phyloP scores from a whole-genome alignment of 345 rosid species.

The Luvunga scandens region DNA sequence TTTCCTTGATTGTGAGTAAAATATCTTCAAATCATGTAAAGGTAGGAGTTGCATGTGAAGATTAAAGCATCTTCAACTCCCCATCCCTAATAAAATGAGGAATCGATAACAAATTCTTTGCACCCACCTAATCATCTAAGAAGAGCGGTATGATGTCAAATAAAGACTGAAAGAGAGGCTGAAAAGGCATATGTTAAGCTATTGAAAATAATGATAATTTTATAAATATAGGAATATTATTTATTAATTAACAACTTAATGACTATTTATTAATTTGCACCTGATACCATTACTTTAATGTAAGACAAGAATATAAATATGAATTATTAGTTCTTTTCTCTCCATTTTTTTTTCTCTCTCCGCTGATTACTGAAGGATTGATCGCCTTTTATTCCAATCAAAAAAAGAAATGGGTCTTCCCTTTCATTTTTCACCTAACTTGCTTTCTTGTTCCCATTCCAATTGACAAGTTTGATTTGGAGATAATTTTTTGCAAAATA shows the following conservation, averaged over 20 bases:
- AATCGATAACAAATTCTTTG: neutral
- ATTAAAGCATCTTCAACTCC: constrained; percentile 20
- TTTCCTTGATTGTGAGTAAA: neutral
- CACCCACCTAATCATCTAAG: neutral
- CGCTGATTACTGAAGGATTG: neutral
- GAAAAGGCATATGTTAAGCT: neutral
- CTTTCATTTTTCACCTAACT: neutral
- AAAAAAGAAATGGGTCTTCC: neutral
- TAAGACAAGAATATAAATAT: too few relatives aligned
- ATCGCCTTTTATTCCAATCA: neutral
- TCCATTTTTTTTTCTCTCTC: neutral
- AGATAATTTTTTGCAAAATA: too few relatives aligned
- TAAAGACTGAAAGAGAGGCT: neutral
- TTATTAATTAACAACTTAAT: too few relatives aligned
- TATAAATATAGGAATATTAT: too few relatives aligned
- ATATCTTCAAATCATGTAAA: constrained; percentile 7
- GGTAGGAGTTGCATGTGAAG: constrained; percentile 20
- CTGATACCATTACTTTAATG: too few relatives aligned
- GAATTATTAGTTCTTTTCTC: too few relatives aligned
- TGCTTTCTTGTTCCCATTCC: neutral
- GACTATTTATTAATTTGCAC: too few relatives aligned
- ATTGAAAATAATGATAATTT: too few relatives aligned
- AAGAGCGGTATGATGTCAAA: neutral
- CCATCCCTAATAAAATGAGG: constrained; percentile 12
- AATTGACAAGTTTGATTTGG: neutral